phyloP scores from a whole-genome alignment of 192 early-diverging fungal species.

The Coemansia sp. region DNA sequence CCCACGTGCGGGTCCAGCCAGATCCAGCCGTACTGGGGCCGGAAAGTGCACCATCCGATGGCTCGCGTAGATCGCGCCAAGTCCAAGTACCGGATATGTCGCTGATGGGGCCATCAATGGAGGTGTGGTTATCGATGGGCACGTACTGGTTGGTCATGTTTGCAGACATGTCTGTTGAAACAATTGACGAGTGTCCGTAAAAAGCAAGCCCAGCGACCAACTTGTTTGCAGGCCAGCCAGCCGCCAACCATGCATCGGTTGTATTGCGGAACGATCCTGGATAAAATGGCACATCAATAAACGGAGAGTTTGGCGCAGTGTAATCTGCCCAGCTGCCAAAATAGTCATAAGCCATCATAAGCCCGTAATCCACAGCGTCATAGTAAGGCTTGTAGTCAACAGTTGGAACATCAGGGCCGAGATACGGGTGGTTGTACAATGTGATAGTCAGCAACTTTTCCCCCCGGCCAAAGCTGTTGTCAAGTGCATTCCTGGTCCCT shows the following conservation, averaged over 20 bases:
- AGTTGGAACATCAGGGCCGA: slow-evolving; percentile 56
- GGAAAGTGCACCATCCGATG: slow-evolving; percentile 51
- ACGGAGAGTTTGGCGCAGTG: slow-evolving; percentile 47
- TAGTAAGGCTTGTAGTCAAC: slow-evolving; percentile 61
- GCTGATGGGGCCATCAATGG: slow-evolving; percentile 59
- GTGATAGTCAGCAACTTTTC: slow-evolving; percentile 68
- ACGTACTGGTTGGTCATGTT: slow-evolving; percentile 51
- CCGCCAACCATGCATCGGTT: slow-evolving; percentile 58
- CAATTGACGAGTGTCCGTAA: slow-evolving; percentile 61
- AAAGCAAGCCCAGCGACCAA: slow-evolving; percentile 65
- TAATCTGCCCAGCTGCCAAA: slow-evolving; percentile 67
- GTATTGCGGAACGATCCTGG: slow-evolving; percentile 55
- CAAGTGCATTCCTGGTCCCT: slow-evolving; percentile 58
- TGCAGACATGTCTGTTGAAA: slow-evolving; percentile 31
- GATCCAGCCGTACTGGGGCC: slow-evolving; percentile 32
- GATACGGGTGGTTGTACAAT: slow-evolving; percentile 62
- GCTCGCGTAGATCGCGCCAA: slow-evolving; percentile 62
- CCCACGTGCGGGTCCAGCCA: slow-evolving; percentile 69
- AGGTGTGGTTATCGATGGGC: slow-evolving; percentile 49
- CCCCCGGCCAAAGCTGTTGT: slow-evolving; percentile 50
- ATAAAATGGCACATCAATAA: slow-evolving; percentile 48
- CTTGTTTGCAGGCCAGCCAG: slow-evolving; percentile 63
- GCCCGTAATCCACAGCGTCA: slow-evolving; percentile 63
- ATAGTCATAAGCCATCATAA: slow-evolving; percentile 73
- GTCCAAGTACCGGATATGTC: slow-evolving; percentile 63